A percentile compares a stretch with the other conserved stretches of the same genome.
phyloP scores from a whole-genome alignment of 768 basidiomycete genomes.

The Amanita pallidorosea region DNA sequence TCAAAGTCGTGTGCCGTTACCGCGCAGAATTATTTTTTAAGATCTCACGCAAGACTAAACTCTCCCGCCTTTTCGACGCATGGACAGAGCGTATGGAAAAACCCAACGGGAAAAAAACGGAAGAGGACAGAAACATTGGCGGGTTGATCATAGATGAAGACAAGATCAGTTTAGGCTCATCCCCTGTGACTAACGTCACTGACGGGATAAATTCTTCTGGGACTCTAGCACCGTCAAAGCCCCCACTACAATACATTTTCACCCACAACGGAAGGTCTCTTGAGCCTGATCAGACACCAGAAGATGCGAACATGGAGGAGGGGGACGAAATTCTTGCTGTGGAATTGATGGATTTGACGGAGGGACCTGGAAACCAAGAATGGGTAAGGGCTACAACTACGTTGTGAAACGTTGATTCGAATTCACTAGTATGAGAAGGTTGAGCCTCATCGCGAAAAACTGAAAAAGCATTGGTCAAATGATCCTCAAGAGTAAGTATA shows the following conservation, averaged over 20 bases:
- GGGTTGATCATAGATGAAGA: slow-evolving; percentile 12
- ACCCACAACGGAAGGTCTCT: slow-evolving; percentile 72
- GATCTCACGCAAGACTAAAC: slow-evolving; percentile 82
- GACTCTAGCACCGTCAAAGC: slow-evolving; percentile 17
- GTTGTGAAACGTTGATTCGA: not conserved
- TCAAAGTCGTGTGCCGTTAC: slow-evolving; percentile 83
- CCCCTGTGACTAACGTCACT: slow-evolving; percentile 10
- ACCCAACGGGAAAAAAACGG: slow-evolving; percentile 34
- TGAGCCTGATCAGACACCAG: slow-evolving; percentile 76
- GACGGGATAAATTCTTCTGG: slow-evolving; percentile 31
- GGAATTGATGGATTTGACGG: slow-evolving; percentile 85
- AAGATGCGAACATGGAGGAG: slow-evolving; percentile 81
- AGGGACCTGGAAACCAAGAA: slow-evolving; percentile 48
- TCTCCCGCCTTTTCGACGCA: slow-evolving; percentile 72
- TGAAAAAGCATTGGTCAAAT: slow-evolving; percentile 77
- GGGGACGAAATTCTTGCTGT: slow-evolving; percentile 84
- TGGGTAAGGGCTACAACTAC: slow-evolving; percentile 28
- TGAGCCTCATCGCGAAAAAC: slow-evolving; percentile 52
- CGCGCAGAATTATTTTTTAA: slow-evolving; percentile 90
- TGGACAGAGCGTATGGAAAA: slow-evolving; percentile 87
- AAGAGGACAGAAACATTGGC: slow-evolving; percentile 12
- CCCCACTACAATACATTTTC: slow-evolving; percentile 73
- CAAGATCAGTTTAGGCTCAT: not conserved
- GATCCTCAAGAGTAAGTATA: slow-evolving; percentile 59
- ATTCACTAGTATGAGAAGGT: slow-evolving; percentile 49